phyloP scores from a whole-genome alignment of 768 basidiomycete species.

The Mycena galopus region DNA sequence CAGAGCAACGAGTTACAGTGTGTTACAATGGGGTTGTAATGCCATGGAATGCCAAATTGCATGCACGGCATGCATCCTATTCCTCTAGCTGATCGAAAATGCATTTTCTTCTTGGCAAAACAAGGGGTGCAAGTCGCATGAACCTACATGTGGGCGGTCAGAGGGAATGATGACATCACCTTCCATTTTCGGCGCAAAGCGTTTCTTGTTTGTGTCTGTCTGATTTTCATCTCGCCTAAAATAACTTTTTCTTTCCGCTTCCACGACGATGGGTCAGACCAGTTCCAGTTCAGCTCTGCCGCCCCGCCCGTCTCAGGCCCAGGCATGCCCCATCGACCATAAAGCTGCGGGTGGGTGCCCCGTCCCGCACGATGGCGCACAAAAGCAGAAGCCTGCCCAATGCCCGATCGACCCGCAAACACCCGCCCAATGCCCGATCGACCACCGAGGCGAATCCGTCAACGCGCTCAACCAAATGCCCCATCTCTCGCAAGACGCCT shows the following conservation, averaged over 20 bases:
- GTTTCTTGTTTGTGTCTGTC: background rate
- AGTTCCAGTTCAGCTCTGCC: conserved; percentile 23
- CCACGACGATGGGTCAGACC: conserved; percentile 27
- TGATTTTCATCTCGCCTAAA: background rate
- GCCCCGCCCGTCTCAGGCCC: background rate
- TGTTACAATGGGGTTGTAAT: no score
- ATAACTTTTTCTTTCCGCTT: background rate
- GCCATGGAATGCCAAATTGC: no score
- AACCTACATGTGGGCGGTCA: no score
- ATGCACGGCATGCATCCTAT: no score
- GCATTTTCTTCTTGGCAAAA: no score
- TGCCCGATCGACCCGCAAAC: conserved; percentile 81
- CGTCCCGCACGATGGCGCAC: conserved; percentile 52
- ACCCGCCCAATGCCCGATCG: conserved; percentile 72
- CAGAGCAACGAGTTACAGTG: no score
- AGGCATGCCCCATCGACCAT: conserved; percentile 30
- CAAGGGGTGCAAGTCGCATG: no score
- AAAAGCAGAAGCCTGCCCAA: conserved; percentile 59
- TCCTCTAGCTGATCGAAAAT: no score
- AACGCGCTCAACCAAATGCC: conserved; percentile 93
- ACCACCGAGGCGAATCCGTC: conserved; percentile 68
- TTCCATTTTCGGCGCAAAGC: conserved; percentile 9
- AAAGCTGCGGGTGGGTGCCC: conserved; percentile 52
- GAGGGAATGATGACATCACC: no score
- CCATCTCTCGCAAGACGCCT: conserved; percentile 75